phyloP scores from a whole-genome alignment of 306 rosid species.

The Comarum palustre region DNA sequence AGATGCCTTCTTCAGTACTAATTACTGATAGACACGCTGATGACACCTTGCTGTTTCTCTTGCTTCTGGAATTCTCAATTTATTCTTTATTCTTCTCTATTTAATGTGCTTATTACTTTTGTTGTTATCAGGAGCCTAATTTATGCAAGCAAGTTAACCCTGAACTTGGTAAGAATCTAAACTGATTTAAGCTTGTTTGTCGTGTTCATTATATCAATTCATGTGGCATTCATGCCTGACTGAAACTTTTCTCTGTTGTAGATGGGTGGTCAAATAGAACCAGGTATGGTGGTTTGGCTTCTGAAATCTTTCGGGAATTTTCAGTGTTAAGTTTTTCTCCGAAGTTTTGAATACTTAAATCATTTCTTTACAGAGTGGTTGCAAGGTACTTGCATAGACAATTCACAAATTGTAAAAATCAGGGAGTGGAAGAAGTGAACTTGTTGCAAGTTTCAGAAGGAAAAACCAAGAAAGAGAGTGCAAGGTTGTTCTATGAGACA shows the following conservation, averaged over 20 bases:
- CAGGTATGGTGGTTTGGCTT: slow-evolving; percentile 44
- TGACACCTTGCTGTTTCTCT: background rate
- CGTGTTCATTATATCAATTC: slow-evolving; percentile 23
- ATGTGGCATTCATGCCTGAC: slow-evolving; percentile 12
- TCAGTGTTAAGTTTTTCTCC: slow-evolving; percentile 11
- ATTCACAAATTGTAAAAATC: slow-evolving; percentile 34
- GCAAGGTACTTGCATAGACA: slow-evolving; percentile 45
- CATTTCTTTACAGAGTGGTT: slow-evolving; percentile 49
- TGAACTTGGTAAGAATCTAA: slow-evolving; percentile 44
- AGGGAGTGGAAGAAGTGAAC: slow-evolving; percentile 39
- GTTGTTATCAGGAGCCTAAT: slow-evolving; percentile 41
- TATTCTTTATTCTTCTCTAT: background rate
- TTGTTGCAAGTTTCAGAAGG: slow-evolving; percentile 43
- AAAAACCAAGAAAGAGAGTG: slow-evolving; percentile 55
- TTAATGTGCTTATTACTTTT: background rate
- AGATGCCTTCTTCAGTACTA: background rate
- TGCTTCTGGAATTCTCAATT: slow-evolving; percentile 5
- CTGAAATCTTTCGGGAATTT: slow-evolving; percentile 18
- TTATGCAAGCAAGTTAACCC: slow-evolving; percentile 32
- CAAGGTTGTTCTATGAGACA: slow-evolving; percentile 70
- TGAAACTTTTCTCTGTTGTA: slow-evolving; percentile 34
- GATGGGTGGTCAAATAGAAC: slow-evolving; percentile 75
- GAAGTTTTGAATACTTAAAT: slow-evolving; percentile 9
- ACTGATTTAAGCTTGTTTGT: background rate
- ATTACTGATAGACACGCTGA: background rate